A percentile compares a stretch with the other conserved stretches of the same genome.
Conservation (phyloP, 2,329 filamentous ascomycete species). For the Trichoderma afroharzianum region DNA sequence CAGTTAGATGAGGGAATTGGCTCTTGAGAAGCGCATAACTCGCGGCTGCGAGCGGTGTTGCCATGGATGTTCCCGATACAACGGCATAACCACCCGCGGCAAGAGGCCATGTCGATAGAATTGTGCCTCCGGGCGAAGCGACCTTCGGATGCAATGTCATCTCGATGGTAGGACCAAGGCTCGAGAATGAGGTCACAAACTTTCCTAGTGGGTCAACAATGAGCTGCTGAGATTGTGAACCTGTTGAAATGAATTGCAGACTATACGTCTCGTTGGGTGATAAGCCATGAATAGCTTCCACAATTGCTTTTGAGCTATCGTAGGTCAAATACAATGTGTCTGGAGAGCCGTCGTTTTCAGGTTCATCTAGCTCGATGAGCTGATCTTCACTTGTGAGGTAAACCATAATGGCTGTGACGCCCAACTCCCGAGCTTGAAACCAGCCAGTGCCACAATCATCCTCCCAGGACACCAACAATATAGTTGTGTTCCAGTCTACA, state of each 20-base stretch:
- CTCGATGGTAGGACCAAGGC: constrained; percentile 44
- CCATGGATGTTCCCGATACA: constrained; percentile 46
- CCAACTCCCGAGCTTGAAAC: background rate
- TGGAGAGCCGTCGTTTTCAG: too few relatives aligned
- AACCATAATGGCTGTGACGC: background rate
- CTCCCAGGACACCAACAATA: background rate
- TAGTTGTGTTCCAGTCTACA: background rate
- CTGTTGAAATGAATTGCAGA: background rate
- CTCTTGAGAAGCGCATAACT: constrained; percentile 33
- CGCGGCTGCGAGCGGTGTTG: constrained; percentile 41
- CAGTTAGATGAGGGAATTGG: background rate
- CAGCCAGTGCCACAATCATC: background rate
- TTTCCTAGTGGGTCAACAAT: background rate
- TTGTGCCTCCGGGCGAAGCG: constrained; percentile 38
- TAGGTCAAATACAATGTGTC: too few relatives aligned
- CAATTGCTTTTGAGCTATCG: too few relatives aligned
- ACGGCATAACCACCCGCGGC: constrained; percentile 36
- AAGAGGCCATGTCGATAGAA: constrained; percentile 45
- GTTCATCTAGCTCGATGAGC: too few relatives aligned
- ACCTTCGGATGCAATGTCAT: constrained; percentile 39
- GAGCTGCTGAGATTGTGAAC: too few relatives aligned
- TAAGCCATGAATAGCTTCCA: too few relatives aligned
- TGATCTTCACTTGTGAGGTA: background rate
- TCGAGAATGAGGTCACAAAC: background rate
- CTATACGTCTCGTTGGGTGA: too few relatives aligned